Base-by-base conservation (phyloP, 257 asterid genomes). In the Cordia subcordata region DNA sequence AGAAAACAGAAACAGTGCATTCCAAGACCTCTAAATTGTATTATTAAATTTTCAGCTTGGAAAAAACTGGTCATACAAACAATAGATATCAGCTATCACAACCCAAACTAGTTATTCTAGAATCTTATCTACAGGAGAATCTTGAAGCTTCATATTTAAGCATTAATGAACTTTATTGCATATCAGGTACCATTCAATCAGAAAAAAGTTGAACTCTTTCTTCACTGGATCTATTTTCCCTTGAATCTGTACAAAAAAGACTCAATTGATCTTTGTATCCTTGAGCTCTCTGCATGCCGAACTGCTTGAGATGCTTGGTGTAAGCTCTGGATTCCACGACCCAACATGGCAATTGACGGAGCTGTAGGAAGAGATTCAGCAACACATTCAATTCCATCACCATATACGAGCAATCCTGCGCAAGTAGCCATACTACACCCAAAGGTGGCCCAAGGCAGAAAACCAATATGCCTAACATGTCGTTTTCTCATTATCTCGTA, bases 381-480 rank as follows among this genome's bases (percentile, higher is more conserved):
- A 62, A 72, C 98, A 81, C 95, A 88, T 69, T 92, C 98, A 39
- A 92, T 88, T 33, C 96, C 94, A 70, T 92, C 98, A 6, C 96
- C 96, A 63, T 68, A 88, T 12, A 63, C 65, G 8, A 92, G 82
- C 82, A 92, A 72, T 35, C 96, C 80, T 0, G 83, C 51, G 51
- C 98, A 92, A 20, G 94, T 82, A n/a, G 90, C 96, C 20, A 88
- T 57, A 56, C 98, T 92, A 61, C 85, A 74, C 42, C 95, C 96
- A 44, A 92, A 92, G 19, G 98, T 84, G n/a, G 82, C 85, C 94
- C 85, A 87, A 0, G 98, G 98, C 38, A 84, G 49, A 47, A 76
- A 53, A 9, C 96, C 83, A 46, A 82, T 53, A 1, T 85, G 84
- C 19, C 75, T 64, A 15, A 65, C 88, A 15, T 71, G 73, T 17